Percentiles rank a stretch among this genome's conserved stretches.
Conservation (phyloP, 2,329 filamentous ascomycete genomes). For the Dissoconium aciculare region DNA sequence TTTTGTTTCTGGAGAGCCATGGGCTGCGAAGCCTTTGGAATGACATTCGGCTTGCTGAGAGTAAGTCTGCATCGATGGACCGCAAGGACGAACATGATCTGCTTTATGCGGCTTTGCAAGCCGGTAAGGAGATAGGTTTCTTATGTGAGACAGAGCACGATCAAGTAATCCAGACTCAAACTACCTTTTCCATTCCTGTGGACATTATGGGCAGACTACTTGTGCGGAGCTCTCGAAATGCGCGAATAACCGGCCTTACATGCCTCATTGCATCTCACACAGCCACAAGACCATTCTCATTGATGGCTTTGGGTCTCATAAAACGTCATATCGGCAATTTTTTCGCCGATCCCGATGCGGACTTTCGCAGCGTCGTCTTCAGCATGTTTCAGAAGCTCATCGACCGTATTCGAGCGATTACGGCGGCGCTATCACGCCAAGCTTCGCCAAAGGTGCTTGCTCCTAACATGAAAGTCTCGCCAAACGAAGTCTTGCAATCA, state of each 20-base stretch:
- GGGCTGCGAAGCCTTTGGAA: slow-evolving; percentile 18
- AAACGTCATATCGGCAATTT: slow-evolving; percentile 52
- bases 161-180: slow-evolving; percentile 11
- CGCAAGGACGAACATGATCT: slow-evolving; percentile 8
- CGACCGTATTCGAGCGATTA: slow-evolving; percentile 55
- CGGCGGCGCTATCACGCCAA: slow-evolving; percentile 35
- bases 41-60: slow-evolving; percentile 5
- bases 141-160: slow-evolving; percentile 23
- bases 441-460: slow-evolving; percentile 1
- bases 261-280: slow-evolving; percentile 63
- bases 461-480: slow-evolving; percentile 4
- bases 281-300: slow-evolving; percentile 57
- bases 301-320: slow-evolving; percentile 46
- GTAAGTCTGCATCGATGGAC: background rate
- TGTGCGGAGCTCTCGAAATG: slow-evolving; percentile 26
- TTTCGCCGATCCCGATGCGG: slow-evolving; percentile 72
- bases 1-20: slow-evolving; percentile 27
- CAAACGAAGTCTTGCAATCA: slow-evolving; percentile 2
- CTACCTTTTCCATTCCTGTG: slow-evolving; percentile 40
- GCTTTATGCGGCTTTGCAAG: slow-evolving; percentile 26
- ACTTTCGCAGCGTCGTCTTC: slow-evolving; percentile 68
- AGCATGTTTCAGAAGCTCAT: slow-evolving; percentile 62
- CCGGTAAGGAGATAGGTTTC: slow-evolving; percentile 34
- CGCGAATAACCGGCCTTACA: slow-evolving; percentile 67
- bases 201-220: slow-evolving; percentile 26